These are phyloP conservation scores for Nematodospora anomalae DNA, from an alignment of 1,139 yeast genomes.

Conservation along the genomic window DNA sequence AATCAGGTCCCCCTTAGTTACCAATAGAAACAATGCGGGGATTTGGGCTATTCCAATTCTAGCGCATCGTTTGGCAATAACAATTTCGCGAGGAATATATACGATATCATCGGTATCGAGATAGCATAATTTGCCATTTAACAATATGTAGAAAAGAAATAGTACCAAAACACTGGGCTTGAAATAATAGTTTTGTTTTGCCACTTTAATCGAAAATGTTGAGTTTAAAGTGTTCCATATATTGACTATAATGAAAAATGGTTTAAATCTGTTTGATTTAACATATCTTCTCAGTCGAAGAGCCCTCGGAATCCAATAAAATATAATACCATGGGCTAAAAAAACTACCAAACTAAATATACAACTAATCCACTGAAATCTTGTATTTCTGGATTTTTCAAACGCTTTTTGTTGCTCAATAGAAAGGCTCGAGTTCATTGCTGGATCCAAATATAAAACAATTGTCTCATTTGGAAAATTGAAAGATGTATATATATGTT, in stretches of 20 bases:
- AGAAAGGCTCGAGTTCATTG: conserved; percentile 12
- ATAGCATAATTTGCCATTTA: conserved; percentile 29
- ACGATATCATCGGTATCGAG: conserved; percentile 37
- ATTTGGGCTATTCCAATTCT: conserved; percentile 44
- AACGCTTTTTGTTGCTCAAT: conserved; percentile 29
- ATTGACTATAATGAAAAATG: conserved; percentile 27
- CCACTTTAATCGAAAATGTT: conserved; percentile 17
- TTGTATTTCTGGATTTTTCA: conserved; percentile 36
- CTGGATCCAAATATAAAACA: background rate
- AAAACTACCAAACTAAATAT: conserved; percentile 27
- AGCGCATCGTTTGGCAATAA: conserved; percentile 46
- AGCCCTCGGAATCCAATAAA: conserved; percentile 42
- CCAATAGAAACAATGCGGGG: conserved; percentile 37
- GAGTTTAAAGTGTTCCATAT: conserved; percentile 31
- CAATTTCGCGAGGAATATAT: conserved; percentile 39
- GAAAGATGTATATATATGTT: background rate
- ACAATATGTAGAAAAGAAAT: conserved; percentile 25
- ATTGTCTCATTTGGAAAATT: background rate
- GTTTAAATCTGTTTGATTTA: conserved; percentile 14
- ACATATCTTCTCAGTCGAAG: conserved; percentile 18
- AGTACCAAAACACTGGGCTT: conserved; percentile 44
- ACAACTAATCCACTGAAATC: conserved; percentile 40
- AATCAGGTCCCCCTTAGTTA: conserved; percentile 42
- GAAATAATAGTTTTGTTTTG: conserved; percentile 22
- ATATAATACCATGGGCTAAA: conserved; percentile 39